Base-by-base conservation (phyloP, 176 grass and related monocot species). In the Carex myosuroides region DNA sequence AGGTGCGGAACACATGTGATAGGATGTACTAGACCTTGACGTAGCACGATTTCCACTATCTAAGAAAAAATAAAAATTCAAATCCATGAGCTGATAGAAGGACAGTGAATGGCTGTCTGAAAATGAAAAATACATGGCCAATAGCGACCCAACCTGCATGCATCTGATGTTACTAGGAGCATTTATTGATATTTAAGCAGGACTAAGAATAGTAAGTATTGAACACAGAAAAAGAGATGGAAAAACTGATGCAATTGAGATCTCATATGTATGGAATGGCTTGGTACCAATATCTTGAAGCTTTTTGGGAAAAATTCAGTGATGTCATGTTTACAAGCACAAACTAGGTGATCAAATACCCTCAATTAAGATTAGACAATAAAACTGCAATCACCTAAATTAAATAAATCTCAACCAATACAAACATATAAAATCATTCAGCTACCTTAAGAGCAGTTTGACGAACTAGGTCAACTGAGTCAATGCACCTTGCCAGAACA, bases 1-100 rank as follows among this genome's bases (percentile, higher is more conserved):
- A 99, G 91, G 81, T 96, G 84, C 10, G 97, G 91, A 85, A 96
- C 91, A 89, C 91, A 96, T 9, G 97, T 96, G 86, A 99, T 96
- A 60, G 97, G 97, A 82, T 99, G 97, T 52, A 99, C 93, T 85
- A 96, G 78, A 89, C 93, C 97, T 91, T 96, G 97, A 24, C 93
- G 91, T 60, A 95, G 93, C 68, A 99, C 97, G 88, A 99, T 91
- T 93, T 99, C 97, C 61, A 92, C 91, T 93, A 99, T 99, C 97
- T 94, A 83, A 75, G 87, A 33, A 59, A 86, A 65, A 37, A 29
- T 72, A 10, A 58, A 85, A 54, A 85, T 55, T 78, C 50, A 71
- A 76, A 84, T 11, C 69, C 39, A 64, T 13, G 64, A 89, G 73
- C 46, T 79, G 30, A 54, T 41, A 57, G 58, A 70, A 18, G 14